Percentiles rank a stretch among this genome's conserved stretches.
Conservation (phyloP, 169 alveolate species). For the Plasmodium gonderi region DNA sequence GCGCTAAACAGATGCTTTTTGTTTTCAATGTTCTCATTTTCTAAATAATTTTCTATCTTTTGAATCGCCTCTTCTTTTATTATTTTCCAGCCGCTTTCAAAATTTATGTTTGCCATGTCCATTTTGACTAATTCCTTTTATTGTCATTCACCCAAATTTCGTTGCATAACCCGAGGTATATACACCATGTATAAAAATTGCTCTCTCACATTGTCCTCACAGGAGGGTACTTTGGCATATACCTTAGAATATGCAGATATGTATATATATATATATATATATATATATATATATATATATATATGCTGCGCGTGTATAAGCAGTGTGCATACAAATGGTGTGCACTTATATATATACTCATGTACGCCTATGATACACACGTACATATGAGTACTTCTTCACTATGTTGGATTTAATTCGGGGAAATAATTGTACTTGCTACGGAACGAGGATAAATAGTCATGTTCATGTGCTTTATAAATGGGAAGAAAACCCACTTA, state of each 20-base stretch:
- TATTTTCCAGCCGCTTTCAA: conserved; percentile 72
- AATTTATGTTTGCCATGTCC: conserved; percentile 47
- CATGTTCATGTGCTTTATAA: background rate
- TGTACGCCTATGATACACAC: no score
- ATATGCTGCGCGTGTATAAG: no score
- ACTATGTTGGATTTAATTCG: background rate
- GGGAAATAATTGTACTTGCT: no score
- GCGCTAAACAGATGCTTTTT: conserved; percentile 76
- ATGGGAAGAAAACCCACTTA: background rate
- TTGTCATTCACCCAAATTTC: background rate
- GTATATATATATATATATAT: background rate
- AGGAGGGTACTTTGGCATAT: background rate
- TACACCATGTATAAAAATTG: background rate
- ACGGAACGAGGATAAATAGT: background rate
- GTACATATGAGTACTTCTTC: background rate
- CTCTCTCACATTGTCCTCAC: background rate
- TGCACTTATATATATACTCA: no score
- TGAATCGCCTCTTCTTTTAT: conserved; percentile 67
- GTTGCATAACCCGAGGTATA: background rate
- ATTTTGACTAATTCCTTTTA: conserved; percentile 16
- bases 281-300: background rate
- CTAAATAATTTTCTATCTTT: conserved; percentile 66
- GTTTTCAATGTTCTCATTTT: conserved; percentile 15
- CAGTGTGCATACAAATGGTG: no score
- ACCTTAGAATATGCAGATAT: background rate